Base-by-base conservation (phyloP, 805 yeast genomes). In the Candida qinlingensis region DNA sequence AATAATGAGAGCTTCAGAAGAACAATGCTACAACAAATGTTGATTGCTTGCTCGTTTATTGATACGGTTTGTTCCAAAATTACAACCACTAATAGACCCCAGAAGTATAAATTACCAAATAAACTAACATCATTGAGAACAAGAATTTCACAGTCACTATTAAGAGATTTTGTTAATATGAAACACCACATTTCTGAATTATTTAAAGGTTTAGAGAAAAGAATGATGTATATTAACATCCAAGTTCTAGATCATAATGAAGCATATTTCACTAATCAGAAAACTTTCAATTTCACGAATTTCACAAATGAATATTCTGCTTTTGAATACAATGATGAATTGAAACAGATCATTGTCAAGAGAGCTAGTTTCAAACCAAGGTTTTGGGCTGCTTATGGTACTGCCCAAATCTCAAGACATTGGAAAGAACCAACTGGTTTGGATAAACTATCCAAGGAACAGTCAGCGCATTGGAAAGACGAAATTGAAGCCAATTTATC, bases 351-450 rank as follows among this genome's bases (percentile, higher is more conserved):
- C 3, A 25, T 53, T 12, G 31, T 34, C 2, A 52, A 49, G 30
- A 49, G 45, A 35, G 27, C 33, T 3, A 38, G 42, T 3, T 45
- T 50, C 12, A 52, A 50, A 27, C 45, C 49, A 7, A 49, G 53
- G 35, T 54, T 42, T 34, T 59, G 62, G 61, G 62, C 64, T 8
- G 11, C 39, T 6, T 53, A 48, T 37, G 65, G 65, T 13, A 56
- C 62, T 3, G 27, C 47, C 7, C 56, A 48, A 41, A 53, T 61
- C 37, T 67, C 69, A 2, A 56, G 58, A 28, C 60, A 63, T 27
- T 73, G 76, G 77, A 71, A 67, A 43, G 63, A 64, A 5, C 52
- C 55, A 9, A 70, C 73, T 3, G 80, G 79, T 0, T 42, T 75
- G 12, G 64, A 65, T 1, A 39, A 51, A n/a, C 58, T 74, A 34